Percentiles rank a stretch among this genome's conserved stretches.
Evolutionary conservation across 495 filamentous ascomycete species (phyloP).

Genomic region (Lindgomyces ingoldianus): DNA sequence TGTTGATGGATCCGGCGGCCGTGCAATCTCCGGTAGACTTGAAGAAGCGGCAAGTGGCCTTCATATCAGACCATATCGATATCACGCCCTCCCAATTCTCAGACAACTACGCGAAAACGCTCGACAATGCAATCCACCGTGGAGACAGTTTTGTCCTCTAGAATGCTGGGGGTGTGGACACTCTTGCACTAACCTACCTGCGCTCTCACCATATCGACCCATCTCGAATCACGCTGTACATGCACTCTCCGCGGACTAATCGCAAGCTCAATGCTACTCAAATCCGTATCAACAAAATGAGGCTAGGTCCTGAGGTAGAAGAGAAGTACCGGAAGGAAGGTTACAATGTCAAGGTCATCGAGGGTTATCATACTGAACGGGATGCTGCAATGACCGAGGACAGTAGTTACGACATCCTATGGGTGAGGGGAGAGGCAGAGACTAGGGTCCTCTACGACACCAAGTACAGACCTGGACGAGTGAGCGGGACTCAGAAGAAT

Average conservation of each 20-base stretch:
- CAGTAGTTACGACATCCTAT: conserved; percentile 20
- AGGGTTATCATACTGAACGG: conserved; percentile 16
- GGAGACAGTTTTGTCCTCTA: conserved; percentile 11
- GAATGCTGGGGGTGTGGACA: conserved; percentile 12
- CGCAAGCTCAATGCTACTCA: conserved; percentile 18
- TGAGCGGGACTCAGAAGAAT: conserved; percentile 28
- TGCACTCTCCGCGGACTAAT: conserved; percentile 1
- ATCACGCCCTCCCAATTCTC: too few species aligned
- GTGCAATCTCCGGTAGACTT: too few species aligned
- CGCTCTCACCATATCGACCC: background rate
- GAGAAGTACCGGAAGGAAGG: conserved; percentile 19
- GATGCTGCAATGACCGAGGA: conserved; percentile 18
- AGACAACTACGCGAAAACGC: conserved; percentile 1
- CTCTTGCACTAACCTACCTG: conserved; percentile 13
- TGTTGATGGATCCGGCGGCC: too few species aligned
- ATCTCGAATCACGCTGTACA: conserved; percentile 10
- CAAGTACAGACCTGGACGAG: conserved; percentile 7
- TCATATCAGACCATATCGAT: conserved; percentile 19
- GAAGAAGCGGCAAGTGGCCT: too few species aligned
- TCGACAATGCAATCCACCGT: conserved; percentile 20
- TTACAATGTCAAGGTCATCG: conserved; percentile 10
- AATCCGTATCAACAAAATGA: conserved; percentile 10
- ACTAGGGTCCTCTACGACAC: conserved; percentile 15
- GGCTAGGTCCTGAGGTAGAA: background rate
- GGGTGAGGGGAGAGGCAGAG: conserved; percentile 13